Evolutionary conservation across 345 rosid species (phyloP), one percentile per base, ranked within the genome.

Genomic region (Heritiera fomes): DNA sequence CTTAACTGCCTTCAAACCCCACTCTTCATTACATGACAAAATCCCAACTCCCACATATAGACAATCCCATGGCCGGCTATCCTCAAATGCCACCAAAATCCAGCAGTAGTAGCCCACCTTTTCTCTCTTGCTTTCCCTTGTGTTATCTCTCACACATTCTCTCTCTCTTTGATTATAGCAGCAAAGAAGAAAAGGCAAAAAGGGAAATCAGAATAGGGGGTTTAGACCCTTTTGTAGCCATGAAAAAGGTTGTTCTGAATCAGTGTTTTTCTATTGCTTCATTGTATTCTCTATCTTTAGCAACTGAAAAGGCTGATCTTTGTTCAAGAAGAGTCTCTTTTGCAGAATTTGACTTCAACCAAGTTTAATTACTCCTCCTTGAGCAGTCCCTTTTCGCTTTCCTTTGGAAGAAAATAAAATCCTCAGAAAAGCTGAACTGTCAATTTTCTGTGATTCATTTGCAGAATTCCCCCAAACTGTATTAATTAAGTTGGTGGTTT

Each of bases 21-120:
- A 79, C 87, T 73, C 80, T 34, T 41, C 43, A 72, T 18, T 75
- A 79, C 80, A 79, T 58, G 90, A 86, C 89, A 80, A 87, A 86
- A 84, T 76, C 78, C 80, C 91, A 77, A 87, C 89, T 79, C 85
- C 81, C 88, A 84, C 83, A 75, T 75, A 72, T 3, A 8, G 87
- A 89, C 95, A 89, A 89, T 30, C 59, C 82, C 76, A 83, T 75
- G 91, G 91, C 90, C 93, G 89, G 90, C 95, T 68, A 75, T 79
- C 84, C 65, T 83, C 95, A 87, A 90, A 86, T 88, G 88, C 91
- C 74, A 85, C 87, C 89, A 89, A 89, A 89, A 79, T 55, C 83
- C 89, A 71, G 79, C 84, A 56, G 70, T 1, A 3, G 45, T 41
- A 59, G 78, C 62, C 60, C 80, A 34, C 58, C 66, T 1, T 59